Evolutionary conservation across 257 asterid species (phyloP).

Genomic region (Solanum etuberosum): DNA sequence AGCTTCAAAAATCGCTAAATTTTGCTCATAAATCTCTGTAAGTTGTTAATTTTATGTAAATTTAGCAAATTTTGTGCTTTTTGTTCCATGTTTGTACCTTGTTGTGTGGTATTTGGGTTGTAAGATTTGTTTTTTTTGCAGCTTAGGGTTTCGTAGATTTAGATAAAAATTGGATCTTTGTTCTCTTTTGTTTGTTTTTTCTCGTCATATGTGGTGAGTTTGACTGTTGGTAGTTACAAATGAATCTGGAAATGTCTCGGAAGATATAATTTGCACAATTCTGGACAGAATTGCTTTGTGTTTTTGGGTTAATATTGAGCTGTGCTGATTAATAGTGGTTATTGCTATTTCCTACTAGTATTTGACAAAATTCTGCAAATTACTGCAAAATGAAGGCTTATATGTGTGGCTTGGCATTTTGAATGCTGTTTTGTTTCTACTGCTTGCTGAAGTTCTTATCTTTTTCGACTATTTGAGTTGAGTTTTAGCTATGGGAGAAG

Average conservation of each 20-base stretch:
- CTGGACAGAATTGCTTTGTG: not conserved
- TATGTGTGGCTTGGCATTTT: not conserved
- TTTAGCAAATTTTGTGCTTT: not conserved
- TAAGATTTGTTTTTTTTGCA: not conserved
- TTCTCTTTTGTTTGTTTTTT: not conserved
- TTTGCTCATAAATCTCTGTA: slow-evolving; percentile 20
- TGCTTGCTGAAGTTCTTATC: not conserved
- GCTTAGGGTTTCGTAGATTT: slow-evolving; percentile 35
- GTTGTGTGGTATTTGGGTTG: not conserved
- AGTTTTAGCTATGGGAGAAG: slow-evolving; percentile 44
- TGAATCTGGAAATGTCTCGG: not conserved
- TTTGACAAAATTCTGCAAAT: not conserved
- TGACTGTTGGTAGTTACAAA: not conserved
- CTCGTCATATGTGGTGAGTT: not conserved
- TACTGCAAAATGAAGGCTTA: not conserved
- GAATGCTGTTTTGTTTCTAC: not conserved
- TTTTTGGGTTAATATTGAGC: not conserved
- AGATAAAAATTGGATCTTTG: not conserved
- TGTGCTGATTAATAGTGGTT: not conserved
- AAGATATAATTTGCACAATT: not conserved
- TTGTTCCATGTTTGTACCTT: not conserved
- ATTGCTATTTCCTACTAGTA: not conserved
- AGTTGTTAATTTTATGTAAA: not conserved
- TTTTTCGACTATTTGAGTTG: not conserved
- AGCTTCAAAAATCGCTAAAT: slow-evolving; percentile 6